Evolutionary conservation across 2,329 filamentous ascomycete genomes (phyloP).

Genomic region (Beauveria bassiana): DNA sequence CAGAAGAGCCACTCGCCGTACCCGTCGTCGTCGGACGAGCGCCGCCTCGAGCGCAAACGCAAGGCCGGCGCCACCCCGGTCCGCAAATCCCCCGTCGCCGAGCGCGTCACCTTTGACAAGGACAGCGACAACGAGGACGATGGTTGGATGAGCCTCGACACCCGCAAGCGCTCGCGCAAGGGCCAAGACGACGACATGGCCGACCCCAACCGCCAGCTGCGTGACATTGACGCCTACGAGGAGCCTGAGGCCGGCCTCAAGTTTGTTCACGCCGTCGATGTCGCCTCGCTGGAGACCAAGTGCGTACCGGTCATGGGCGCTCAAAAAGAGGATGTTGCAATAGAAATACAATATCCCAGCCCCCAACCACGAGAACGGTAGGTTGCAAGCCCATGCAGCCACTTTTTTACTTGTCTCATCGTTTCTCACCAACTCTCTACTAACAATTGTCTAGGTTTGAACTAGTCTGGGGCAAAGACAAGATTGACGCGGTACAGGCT

Average conservation of each 20-base stretch:
- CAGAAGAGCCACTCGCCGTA: slow-evolving; percentile 36
- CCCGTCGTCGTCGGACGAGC: slow-evolving; percentile 33
- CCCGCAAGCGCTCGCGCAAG: slow-evolving; percentile 41
- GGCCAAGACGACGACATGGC: slow-evolving; percentile 31
- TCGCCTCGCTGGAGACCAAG: slow-evolving; percentile 43
- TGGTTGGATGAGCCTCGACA: slow-evolving; percentile 41
- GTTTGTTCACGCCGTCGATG: slow-evolving; percentile 52
- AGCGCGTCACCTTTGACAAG: slow-evolving; percentile 42
- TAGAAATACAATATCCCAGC: slow-evolving; percentile 81
- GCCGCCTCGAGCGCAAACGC: slow-evolving; percentile 38
- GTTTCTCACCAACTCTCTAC: not conserved
- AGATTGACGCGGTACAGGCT: slow-evolving; percentile 68
- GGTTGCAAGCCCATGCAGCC: slow-evolving; percentile 14
- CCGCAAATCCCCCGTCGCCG: slow-evolving; percentile 38
- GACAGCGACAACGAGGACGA: slow-evolving; percentile 45
- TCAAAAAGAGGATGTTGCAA: slow-evolving; percentile 44
- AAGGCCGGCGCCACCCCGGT: slow-evolving; percentile 28
- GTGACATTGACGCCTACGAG: slow-evolving; percentile 38
- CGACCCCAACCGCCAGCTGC: slow-evolving; percentile 40
- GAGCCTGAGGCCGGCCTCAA: slow-evolving; percentile 32
- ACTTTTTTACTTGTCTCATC: too few species aligned
- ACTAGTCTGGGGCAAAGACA: slow-evolving; percentile 70
- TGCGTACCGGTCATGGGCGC: slow-evolving; percentile 44
- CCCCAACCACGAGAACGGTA: slow-evolving; percentile 60
- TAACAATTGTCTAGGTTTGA: slow-evolving; percentile 35